Conservation (phyloP, 1,139 yeast species). For the Scheffersomyces segobiensis region DNA sequence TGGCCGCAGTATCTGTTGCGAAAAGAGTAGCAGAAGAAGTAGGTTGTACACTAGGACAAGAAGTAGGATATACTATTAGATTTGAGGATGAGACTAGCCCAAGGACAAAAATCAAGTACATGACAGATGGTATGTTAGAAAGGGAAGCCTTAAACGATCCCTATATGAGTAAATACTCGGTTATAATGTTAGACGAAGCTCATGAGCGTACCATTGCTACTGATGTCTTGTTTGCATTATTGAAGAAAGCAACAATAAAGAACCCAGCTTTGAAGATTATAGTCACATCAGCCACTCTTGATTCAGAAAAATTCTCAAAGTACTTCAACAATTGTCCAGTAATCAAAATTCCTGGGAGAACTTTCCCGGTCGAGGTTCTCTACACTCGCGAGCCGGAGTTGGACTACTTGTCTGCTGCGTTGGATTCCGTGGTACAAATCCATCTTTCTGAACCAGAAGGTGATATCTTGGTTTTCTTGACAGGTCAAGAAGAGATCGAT, state of each 20-base stretch:
- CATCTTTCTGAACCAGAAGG: conserved; percentile 79
- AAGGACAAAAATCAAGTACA: conserved; percentile 63
- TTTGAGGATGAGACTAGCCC: conserved; percentile 61
- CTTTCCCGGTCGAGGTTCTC: conserved; percentile 81
- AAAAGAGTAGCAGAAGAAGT: conserved; percentile 67
- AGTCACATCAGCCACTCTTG: conserved; percentile 91
- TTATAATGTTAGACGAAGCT: conserved; percentile 91
- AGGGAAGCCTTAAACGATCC: conserved; percentile 82
- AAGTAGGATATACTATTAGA: conserved; percentile 68
- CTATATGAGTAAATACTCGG: conserved; percentile 68
- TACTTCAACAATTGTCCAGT: conserved; percentile 83
- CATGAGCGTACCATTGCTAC: conserved; percentile 96
- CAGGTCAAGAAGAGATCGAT: conserved; percentile 94
- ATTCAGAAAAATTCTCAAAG: conserved; percentile 75
- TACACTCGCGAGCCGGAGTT: conserved; percentile 80
- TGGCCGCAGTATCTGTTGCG: conserved; percentile 72
- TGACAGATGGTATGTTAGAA: conserved; percentile 94
- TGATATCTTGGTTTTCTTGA: conserved; percentile 79
- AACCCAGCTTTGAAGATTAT: conserved; percentile 79
- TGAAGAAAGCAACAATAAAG: conserved; percentile 67
- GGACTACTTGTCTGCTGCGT: conserved; percentile 80
- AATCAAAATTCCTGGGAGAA: conserved; percentile 81
- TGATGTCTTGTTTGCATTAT: conserved; percentile 83
- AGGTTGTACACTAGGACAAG: conserved; percentile 57
- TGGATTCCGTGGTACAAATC: conserved; percentile 80